Conservation (phyloP, 2,329 filamentous ascomycete species). For the Microdochium nivale region DNA sequence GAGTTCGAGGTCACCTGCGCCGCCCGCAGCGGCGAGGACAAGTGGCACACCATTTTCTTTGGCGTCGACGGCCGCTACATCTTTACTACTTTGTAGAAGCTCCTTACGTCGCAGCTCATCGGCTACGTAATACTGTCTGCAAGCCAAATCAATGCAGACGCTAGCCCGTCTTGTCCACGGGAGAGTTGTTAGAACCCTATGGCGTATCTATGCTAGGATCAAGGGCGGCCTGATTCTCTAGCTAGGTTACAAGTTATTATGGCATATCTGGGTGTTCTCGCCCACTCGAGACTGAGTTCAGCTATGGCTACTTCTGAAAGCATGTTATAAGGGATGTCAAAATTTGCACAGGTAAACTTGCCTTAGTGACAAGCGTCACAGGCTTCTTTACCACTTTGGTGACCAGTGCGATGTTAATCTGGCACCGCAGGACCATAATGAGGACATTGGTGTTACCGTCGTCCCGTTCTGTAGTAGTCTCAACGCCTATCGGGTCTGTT, state of each 20-base stretch:
- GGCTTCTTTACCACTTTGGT: neutral
- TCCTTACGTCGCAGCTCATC: too few species aligned
- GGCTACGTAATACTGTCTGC: too few species aligned
- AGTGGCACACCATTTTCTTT: too few species aligned
- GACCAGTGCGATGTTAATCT: neutral
- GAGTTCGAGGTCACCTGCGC: too few species aligned
- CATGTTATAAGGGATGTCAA: neutral
- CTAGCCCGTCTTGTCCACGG: neutral
- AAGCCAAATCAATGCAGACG: neutral
- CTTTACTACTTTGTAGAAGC: too few species aligned
- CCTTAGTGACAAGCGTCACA: neutral
- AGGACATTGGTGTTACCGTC: neutral
- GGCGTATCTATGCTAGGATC: neutral
- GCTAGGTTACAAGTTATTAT: neutral
- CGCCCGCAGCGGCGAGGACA: too few species aligned
- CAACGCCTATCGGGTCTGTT: neutral
- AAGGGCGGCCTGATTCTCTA: neutral
- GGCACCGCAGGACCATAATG: neutral
- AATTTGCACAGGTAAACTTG: neutral
- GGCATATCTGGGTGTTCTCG: neutral
- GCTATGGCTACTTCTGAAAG: neutral
- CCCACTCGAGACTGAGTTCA: neutral
- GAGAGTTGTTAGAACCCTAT: neutral
- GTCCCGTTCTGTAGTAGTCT: neutral
- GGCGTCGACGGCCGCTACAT: too few species aligned